Percentiles rank a stretch among this genome's conserved stretches.
These are phyloP conservation scores for Monosporascus ibericus DNA, from an alignment of 2,329 filamentous ascomycete species.

Conservation along the genomic window DNA sequence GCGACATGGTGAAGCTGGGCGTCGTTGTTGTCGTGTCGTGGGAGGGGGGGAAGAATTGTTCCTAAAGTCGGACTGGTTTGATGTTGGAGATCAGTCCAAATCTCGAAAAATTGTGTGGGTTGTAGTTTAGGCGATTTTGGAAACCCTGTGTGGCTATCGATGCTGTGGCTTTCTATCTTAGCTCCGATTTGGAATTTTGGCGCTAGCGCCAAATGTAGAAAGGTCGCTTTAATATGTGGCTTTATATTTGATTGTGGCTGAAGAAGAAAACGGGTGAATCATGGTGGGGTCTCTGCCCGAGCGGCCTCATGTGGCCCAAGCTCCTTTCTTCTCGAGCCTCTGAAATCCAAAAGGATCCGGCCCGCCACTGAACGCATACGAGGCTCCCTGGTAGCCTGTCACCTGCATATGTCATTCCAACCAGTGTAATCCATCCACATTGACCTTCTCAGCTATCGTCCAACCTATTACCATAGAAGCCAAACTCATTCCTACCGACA, in stretches of 20 bases:
- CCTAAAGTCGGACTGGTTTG: constrained; percentile 13
- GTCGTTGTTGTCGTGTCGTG: constrained; percentile 18
- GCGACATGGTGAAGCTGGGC: constrained; percentile 63
- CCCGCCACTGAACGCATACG: constrained; percentile 9
- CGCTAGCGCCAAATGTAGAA: background rate
- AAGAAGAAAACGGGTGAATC: background rate
- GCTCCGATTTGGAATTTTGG: background rate
- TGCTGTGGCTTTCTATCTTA: background rate
- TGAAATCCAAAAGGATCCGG: too few species aligned
- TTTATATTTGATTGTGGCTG: background rate
- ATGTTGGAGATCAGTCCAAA: background rate
- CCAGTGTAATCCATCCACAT: background rate
- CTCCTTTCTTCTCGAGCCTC: background rate
- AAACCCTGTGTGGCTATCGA: background rate
- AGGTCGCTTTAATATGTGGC: background rate
- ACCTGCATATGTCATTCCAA: constrained; percentile 1
- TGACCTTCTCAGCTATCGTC: background rate
- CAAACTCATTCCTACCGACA: background rate
- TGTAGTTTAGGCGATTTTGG: constrained; percentile 1
- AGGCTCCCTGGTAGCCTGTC: constrained; percentile 25
- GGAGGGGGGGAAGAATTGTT: constrained; percentile 15
- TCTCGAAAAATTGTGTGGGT: background rate
- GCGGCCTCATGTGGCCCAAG: constrained; percentile 1
- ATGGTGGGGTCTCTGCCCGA: background rate
- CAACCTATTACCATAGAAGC: background rate